These are phyloP conservation scores for Trichoderma gracile DNA, from an alignment of 2,329 filamentous ascomycete species.

Conservation along the genomic window DNA sequence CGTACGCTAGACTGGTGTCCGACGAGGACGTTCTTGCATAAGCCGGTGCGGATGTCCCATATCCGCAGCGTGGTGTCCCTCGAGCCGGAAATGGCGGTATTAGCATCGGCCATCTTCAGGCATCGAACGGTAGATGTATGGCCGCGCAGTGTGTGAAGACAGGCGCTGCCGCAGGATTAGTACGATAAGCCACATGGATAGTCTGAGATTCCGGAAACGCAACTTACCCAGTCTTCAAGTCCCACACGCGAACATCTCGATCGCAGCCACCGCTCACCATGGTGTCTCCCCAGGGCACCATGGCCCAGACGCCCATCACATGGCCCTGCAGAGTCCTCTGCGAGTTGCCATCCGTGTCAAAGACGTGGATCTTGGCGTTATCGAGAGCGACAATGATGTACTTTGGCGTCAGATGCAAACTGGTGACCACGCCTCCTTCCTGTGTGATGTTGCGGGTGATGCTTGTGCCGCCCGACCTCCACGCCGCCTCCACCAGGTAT, in stretches of 20 bases:
- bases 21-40: slow-evolving; percentile 87
- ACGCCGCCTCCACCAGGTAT: slow-evolving; percentile 95
- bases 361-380: slow-evolving; percentile 98
- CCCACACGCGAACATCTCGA: slow-evolving; percentile 94
- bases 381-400: slow-evolving; percentile 98
- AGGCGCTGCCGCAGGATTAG: slow-evolving; percentile 54
- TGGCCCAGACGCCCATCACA: slow-evolving; percentile 99
- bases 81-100: slow-evolving; percentile 94
- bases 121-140: slow-evolving; percentile 97
- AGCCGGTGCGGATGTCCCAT: slow-evolving; percentile 87
- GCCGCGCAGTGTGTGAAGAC: slow-evolving; percentile 80
- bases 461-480: slow-evolving; percentile 86
- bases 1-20: slow-evolving; percentile 95
- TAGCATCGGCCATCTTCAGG: slow-evolving; percentile 93
- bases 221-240: slow-evolving; percentile 84
- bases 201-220: background rate
- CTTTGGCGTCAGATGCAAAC: slow-evolving; percentile 87
- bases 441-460: slow-evolving; percentile 88
- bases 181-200: no score
- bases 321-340: slow-evolving; percentile 90
- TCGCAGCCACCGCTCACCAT: slow-evolving; percentile 96
- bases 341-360: slow-evolving; percentile 85
- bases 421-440: slow-evolving; percentile 95
- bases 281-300: slow-evolving; percentile 96
- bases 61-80: slow-evolving; percentile 91